phyloP scores from a whole-genome alignment of 257 asterid species.

The Thymus quinquecostatus region DNA sequence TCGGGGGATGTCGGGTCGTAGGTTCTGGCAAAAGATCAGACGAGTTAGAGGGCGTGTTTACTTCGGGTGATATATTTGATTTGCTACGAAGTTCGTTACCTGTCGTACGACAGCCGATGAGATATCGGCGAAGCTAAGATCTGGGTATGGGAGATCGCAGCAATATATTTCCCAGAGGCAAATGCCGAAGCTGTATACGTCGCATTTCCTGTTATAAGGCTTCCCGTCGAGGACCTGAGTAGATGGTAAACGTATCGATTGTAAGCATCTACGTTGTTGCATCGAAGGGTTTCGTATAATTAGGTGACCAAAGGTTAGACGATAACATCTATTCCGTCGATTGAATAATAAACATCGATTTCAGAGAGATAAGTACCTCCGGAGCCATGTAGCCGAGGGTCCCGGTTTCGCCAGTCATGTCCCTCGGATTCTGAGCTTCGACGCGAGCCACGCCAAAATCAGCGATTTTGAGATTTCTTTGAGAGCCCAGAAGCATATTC shows the following conservation, averaged over 20 bases:
- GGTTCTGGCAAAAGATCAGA: conserved; percentile 41
- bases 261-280: not conserved
- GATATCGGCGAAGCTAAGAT: conserved; percentile 77
- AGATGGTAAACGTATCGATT: conserved; percentile 10
- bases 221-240: conserved; percentile 74
- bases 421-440: conserved; percentile 84
- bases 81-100: conserved; percentile 29
- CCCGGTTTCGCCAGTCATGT: conserved; percentile 95
- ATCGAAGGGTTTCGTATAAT: no score
- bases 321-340: no score
- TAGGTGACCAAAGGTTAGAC: no score
- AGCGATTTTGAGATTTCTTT: conserved; percentile 61
- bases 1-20: conserved; percentile 79
- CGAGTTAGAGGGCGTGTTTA: no score
- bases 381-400: conserved; percentile 95
- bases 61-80: not conserved
- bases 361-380: conserved; percentile 49
- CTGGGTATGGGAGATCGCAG: conserved; percentile 73
- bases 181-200: conserved; percentile 77
- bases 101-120: conserved; percentile 76
- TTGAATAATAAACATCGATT: no score
- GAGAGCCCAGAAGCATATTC: conserved; percentile 70
- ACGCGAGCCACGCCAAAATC: conserved; percentile 93
- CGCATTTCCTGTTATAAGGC: conserved; percentile 85
- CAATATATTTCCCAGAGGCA: conserved; percentile 86